Evolutionary conservation across 257 asterid genomes (phyloP).

Genomic region (Gentiana macrophylla): DNA sequence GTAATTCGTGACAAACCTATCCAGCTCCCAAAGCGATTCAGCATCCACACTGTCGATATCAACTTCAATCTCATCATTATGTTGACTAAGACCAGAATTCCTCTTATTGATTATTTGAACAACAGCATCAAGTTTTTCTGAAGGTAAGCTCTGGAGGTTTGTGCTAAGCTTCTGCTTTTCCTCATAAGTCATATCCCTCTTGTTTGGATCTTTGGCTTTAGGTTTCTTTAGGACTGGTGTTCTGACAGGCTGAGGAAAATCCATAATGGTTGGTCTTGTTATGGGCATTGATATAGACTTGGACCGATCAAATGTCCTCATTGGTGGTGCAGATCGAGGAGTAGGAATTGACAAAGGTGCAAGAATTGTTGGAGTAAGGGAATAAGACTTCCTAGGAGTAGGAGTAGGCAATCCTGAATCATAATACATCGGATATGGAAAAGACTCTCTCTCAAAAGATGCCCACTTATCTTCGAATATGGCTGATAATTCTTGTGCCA

Average conservation of each 20-base stretch:
- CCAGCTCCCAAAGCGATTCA: constrained; percentile 98
- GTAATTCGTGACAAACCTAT: constrained; percentile 86
- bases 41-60: constrained; percentile 88
- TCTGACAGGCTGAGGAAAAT: constrained; percentile 41
- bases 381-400: constrained; percentile 37
- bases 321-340: constrained; percentile 23
- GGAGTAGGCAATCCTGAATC: constrained; percentile 58
- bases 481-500: constrained; percentile 63
- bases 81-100: constrained; percentile 60
- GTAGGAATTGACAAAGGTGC: constrained; percentile 16
- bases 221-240: constrained; percentile 84
- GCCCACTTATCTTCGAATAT: constrained; percentile 87
- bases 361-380: constrained; percentile 18
- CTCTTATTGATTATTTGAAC: constrained; percentile 90
- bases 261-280: constrained; percentile 32
- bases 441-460: constrained; percentile 52
- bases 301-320: constrained; percentile 36
- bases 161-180: constrained; percentile 94
- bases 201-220: constrained; percentile 83
- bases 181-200: constrained; percentile 91
- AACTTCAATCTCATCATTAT: constrained; percentile 90
- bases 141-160: constrained; percentile 76
- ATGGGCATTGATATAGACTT: constrained; percentile 35
- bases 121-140: constrained; percentile 82
- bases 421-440: constrained; percentile 44